Evolutionary conservation across 2,329 filamentous ascomycete species (phyloP), one percentile per base, ranked within the genome.

Genomic region (Helicocarpus griseus): DNA sequence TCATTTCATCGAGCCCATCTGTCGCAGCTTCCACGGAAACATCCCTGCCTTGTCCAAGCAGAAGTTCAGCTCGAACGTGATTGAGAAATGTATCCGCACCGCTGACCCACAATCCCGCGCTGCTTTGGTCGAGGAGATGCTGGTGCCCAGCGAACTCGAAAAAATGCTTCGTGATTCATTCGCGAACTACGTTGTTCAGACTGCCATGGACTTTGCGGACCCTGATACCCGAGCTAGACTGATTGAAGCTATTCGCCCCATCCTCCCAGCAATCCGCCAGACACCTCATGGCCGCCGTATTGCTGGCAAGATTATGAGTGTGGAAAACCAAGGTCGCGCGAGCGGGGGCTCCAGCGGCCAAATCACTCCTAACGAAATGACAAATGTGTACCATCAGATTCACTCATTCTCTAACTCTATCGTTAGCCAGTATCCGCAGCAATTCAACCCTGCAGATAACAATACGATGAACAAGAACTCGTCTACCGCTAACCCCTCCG

Each of bases 41-140:
- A 74, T 86, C 67, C 63, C 79, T 69, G 70, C 79, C 79, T 65
- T 85, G 14, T 97, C 93, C 5, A 90, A 89, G 67, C 93, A 98
- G 75, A 98, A 98, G 72, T 98, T 98, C 75, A 96, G 89, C 73
- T 97, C 93, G 63, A 98, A 98, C 61, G 93, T 98, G 53, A 91
- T 98, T 57, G 93, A 98, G 75, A 98, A 98, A 69, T 90, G 87
- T 62, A 74, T 97, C 53, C 89, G 93, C 52, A 95, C 89, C 65
- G 85, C 90, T 33, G 82, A 86, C 54, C 75, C 82, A 22, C 75
- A 79, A 8, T 86, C 86, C 48, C 89, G 86, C 65, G 85, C 89
- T 60, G 77, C 84, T 68, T 84, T 98, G 71, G 85, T 96, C 53
- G 81, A 86, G 33, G 93, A 97, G 73, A 84, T 98, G 64, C 76